phyloP scores from a whole-genome alignment of 202 grass and related monocot genomes.

The Cymbopogon flexuosus region DNA sequence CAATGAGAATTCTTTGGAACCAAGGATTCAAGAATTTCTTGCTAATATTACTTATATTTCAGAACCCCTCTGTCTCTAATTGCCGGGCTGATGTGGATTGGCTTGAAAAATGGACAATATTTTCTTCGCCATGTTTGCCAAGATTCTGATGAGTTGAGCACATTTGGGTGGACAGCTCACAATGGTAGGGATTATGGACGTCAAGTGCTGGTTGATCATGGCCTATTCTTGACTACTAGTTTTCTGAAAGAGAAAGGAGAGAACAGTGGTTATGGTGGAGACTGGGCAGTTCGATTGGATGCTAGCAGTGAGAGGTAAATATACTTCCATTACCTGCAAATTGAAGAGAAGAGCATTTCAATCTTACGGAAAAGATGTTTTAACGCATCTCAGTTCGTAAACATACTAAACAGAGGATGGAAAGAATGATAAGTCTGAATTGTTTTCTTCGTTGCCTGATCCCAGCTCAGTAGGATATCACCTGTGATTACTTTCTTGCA shows the following conservation, averaged over 20 bases:
- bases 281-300: conserved; percentile 84
- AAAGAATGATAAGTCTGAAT: conserved; percentile 8
- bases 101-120: conserved; percentile 77
- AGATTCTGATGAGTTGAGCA: conserved; percentile 86
- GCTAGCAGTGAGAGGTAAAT: conserved; percentile 48
- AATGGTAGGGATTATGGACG: conserved; percentile 87
- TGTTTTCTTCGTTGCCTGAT: conserved; percentile 4
- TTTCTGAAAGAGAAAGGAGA: conserved; percentile 90
- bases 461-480: not conserved
- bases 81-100: conserved; percentile 95
- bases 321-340: conserved; percentile 12
- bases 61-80: conserved; percentile 78
- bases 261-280: conserved; percentile 79
- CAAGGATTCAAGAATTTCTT: conserved; percentile 18
- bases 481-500: not conserved
- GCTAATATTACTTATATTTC: conserved; percentile 41
- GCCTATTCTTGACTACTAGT: conserved; percentile 61
- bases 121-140: conserved; percentile 89
- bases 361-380: conserved; percentile 6
- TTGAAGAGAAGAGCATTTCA: not conserved
- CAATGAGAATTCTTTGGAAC: not conserved
- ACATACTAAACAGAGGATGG: not conserved
- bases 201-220: conserved; percentile 75
- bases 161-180: conserved; percentile 82
- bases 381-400: not conserved